These are phyloP conservation scores for Phlegmacium glaucopus DNA, from an alignment of 768 basidiomycete species.

Conservation along the genomic window DNA sequence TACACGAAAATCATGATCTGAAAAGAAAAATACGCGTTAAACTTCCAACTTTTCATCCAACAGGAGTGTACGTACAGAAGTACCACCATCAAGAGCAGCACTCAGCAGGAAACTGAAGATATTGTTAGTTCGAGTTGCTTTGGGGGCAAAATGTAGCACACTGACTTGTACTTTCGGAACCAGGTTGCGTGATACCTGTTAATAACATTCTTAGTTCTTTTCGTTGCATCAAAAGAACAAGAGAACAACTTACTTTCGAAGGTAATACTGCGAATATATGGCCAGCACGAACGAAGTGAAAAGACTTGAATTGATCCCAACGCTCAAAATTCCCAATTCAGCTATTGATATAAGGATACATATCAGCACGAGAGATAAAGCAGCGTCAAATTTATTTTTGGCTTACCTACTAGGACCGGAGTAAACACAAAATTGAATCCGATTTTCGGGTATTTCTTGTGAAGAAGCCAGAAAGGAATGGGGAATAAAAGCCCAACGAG, in stretches of 20 bases:
- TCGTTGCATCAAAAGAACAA: not conserved
- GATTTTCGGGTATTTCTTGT: slow-evolving; percentile 42
- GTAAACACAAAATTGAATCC: slow-evolving; percentile 44
- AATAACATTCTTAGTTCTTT: not conserved
- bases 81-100: slow-evolving; percentile 50
- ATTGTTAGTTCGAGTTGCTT: not conserved
- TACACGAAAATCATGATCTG: slow-evolving; percentile 31
- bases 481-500: slow-evolving; percentile 46
- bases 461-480: slow-evolving; percentile 48
- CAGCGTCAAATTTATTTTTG: slow-evolving; percentile 10
- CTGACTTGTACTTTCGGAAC: slow-evolving; percentile 43
- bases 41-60: not conserved
- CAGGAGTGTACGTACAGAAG: slow-evolving; percentile 25
- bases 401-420: slow-evolving; percentile 31
- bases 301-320: slow-evolving; percentile 50
- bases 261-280: slow-evolving; percentile 41
- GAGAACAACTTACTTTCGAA: slow-evolving; percentile 23
- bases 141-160: not conserved
- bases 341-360: slow-evolving; percentile 7
- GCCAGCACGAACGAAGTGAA: slow-evolving; percentile 36
- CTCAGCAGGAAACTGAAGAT: slow-evolving; percentile 36
- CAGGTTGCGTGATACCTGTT: slow-evolving; percentile 35
- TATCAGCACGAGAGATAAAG: slow-evolving; percentile 5
- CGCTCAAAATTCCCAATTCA: slow-evolving; percentile 39
- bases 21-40: too few species aligned